Evolutionary conservation across 2,329 filamentous ascomycete species (phyloP).

Genomic region (Fusarium caatingaense): DNA sequence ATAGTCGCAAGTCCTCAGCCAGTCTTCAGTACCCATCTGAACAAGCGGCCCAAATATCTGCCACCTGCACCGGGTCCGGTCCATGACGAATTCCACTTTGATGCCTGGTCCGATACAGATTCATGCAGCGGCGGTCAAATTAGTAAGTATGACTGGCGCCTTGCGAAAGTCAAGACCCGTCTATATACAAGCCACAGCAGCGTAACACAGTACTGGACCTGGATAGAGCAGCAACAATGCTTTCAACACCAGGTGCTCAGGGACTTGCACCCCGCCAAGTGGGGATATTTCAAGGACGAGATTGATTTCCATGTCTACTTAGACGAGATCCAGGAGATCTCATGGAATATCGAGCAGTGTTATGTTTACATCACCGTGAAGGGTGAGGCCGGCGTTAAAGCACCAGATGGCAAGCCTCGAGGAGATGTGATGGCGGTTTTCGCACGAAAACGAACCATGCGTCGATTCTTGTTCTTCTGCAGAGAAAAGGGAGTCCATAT

Average conservation of each 20-base stretch:
- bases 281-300: constrained; percentile 63
- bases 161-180: constrained; percentile 64
- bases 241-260: constrained; percentile 68
- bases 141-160: constrained; percentile 61
- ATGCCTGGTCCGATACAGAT: constrained; percentile 64
- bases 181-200: constrained; percentile 58
- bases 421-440: constrained; percentile 64
- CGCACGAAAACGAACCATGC: constrained; percentile 64
- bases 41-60: constrained; percentile 45
- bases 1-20: constrained; percentile 8
- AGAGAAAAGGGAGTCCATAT: constrained; percentile 57
- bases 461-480: constrained; percentile 62
- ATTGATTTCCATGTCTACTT: constrained; percentile 63
- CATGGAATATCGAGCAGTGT: constrained; percentile 55
- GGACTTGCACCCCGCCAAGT: constrained; percentile 56
- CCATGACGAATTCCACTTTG: constrained; percentile 56
- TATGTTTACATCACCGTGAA: constrained; percentile 57
- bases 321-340: constrained; percentile 59
- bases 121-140: constrained; percentile 61
- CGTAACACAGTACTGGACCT: constrained; percentile 69
- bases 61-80: constrained; percentile 28
- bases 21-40: constrained; percentile 33
- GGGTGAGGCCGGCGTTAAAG: constrained; percentile 42
- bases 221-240: constrained; percentile 53
- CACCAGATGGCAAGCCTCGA: constrained; percentile 51